These are phyloP conservation scores for Ogataea nonfermentans DNA, from an alignment of 805 yeast species.

Conservation along the genomic window DNA sequence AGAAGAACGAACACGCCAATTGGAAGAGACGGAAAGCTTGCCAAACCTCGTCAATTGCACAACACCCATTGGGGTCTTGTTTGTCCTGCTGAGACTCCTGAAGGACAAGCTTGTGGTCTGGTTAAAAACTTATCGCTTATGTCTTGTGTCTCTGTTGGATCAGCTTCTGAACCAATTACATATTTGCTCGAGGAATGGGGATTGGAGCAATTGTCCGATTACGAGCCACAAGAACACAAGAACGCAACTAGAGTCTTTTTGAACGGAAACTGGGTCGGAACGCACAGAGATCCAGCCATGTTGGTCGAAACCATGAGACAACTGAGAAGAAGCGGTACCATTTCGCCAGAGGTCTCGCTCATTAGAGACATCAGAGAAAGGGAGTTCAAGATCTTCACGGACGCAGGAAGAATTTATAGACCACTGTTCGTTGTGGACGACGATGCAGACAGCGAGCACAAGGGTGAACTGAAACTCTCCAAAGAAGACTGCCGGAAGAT, in stretches of 20 bases:
- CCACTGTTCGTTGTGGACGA: slow-evolving; percentile 94
- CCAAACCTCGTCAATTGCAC: slow-evolving; percentile 98
- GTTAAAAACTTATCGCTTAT: slow-evolving; percentile 93
- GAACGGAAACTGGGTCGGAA: slow-evolving; percentile 99
- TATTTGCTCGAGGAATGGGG: slow-evolving; percentile 98
- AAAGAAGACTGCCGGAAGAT: slow-evolving; percentile 81
- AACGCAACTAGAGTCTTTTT: slow-evolving; percentile 93
- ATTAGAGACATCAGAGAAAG: slow-evolving; percentile 96
- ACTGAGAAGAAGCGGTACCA: slow-evolving; percentile 92
- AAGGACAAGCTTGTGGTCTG: slow-evolving; percentile 99
- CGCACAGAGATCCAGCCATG: slow-evolving; percentile 93
- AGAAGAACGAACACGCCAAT: slow-evolving; percentile 99
- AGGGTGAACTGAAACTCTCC: slow-evolving; percentile 77
- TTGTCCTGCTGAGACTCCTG: slow-evolving; percentile 99
- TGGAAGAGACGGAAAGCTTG: slow-evolving; percentile 98
- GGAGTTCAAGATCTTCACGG: slow-evolving; percentile 94
- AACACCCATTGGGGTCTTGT: slow-evolving; percentile 99
- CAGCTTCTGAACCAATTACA: slow-evolving; percentile 92
- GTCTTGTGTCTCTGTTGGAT: slow-evolving; percentile 98
- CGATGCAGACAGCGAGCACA: slow-evolving; percentile 62
- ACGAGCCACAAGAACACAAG: slow-evolving; percentile 87
- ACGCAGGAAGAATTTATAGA: slow-evolving; percentile 97
- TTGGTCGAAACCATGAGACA: slow-evolving; percentile 87
- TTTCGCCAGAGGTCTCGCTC: slow-evolving; percentile 93
- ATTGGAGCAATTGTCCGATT: slow-evolving; percentile 95